A percentile compares a stretch with the other conserved stretches of the same genome.
Evolutionary conservation across 768 basidiomycete species (phyloP).

Genomic region (Clavulina sp.): DNA sequence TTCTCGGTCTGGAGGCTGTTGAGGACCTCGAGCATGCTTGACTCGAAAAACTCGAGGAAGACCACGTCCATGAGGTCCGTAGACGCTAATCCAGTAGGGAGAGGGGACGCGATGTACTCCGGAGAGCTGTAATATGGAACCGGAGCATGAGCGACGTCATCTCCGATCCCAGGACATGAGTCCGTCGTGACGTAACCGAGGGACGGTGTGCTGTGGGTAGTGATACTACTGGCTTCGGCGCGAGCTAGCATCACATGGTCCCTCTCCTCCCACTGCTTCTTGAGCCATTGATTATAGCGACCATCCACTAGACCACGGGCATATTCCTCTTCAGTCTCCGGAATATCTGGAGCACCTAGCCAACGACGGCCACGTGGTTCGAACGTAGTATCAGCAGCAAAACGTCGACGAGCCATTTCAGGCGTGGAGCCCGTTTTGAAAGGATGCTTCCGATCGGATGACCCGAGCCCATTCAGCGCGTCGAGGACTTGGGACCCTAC

Average conservation of each 20-base stretch:
- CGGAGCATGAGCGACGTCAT: slow-evolving; percentile 50
- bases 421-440: background rate
- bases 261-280: slow-evolving; percentile 22
- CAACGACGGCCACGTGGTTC: too few species aligned
- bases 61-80: slow-evolving; percentile 50
- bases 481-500: slow-evolving; percentile 35
- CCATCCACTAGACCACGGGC: slow-evolving; percentile 3
- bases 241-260: too few species aligned
- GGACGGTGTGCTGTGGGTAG: slow-evolving; percentile 31
- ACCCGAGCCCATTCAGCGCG: slow-evolving; percentile 9
- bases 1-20: too few species aligned
- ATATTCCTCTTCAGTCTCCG: slow-evolving; percentile 4
- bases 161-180: slow-evolving; percentile 62
- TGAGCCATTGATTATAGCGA: slow-evolving; percentile 5
- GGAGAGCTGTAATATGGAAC: slow-evolving; percentile 43
- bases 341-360: too few species aligned
- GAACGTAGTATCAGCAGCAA: background rate
- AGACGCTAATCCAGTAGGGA: slow-evolving; percentile 30
- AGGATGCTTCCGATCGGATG: background rate
- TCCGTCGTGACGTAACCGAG: slow-evolving; percentile 62
- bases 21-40: too few species aligned
- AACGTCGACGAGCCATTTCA: too few species aligned
- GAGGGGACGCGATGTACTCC: slow-evolving; percentile 38
- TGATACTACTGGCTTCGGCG: background rate
- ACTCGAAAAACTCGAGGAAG: slow-evolving; percentile 57